Evolutionary conservation across 1,284 basidiomycete genomes (phyloP).

Genomic region (Tilletiaria anomala): DNA sequence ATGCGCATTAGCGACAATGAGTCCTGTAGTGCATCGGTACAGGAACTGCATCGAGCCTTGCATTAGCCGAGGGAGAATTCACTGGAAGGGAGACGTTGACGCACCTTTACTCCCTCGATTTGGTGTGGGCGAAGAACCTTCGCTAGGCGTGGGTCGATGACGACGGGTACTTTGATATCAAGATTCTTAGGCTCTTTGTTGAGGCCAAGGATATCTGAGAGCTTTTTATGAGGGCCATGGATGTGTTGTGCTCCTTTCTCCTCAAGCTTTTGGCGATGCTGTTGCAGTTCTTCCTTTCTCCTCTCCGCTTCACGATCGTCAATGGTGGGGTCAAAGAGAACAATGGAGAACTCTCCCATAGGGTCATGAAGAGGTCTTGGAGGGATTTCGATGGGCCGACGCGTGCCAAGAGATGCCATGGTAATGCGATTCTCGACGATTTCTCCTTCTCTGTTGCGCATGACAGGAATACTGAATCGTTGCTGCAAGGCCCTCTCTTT

Average conservation of each 20-base stretch:
- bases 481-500: conserved; percentile 26
- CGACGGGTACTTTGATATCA: conserved; percentile 74
- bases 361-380: conserved; percentile 89
- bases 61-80: not conserved
- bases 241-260: too few species aligned
- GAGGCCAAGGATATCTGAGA: conserved; percentile 64
- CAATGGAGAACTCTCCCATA: conserved; percentile 94
- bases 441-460: conserved; percentile 62
- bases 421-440: conserved; percentile 53
- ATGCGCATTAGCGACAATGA: conserved; percentile 79
- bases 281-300: conserved; percentile 15
- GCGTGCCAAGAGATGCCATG: conserved; percentile 67
- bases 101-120: conserved; percentile 57
- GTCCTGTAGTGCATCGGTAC: conserved; percentile 86
- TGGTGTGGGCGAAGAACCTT: conserved; percentile 45
- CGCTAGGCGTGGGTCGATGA: conserved; percentile 76
- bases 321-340: conserved; percentile 89
- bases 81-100: not conserved
- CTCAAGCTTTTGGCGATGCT: conserved; percentile 5
- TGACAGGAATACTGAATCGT: conserved; percentile 71
- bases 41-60: conserved; percentile 53
- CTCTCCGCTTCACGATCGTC: conserved; percentile 47
- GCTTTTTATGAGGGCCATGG: conserved; percentile 78
- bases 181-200: conserved; percentile 20
- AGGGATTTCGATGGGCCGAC: conserved; percentile 65